Evolutionary conservation across 1,139 yeast species (phyloP).

Genomic region (Saccharomyces hybrid): DNA sequence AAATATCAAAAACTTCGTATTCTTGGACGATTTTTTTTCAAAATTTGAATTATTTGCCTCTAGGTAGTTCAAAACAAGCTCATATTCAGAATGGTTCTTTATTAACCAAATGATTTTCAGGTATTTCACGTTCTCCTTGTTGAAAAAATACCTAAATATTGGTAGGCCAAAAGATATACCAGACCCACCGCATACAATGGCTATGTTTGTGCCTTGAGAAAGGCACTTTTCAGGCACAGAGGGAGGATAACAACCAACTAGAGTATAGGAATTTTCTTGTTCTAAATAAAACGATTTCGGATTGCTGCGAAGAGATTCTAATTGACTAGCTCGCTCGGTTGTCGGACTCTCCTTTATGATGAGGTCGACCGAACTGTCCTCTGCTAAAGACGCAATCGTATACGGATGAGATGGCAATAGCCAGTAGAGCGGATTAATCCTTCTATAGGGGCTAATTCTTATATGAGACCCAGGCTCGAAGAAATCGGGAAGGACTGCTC

Average conservation of each 20-base stretch:
- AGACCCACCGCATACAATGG: slow-evolving; percentile 78
- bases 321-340: slow-evolving; percentile 1
- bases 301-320: slow-evolving; percentile 2
- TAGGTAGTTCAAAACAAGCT: slow-evolving; percentile 10
- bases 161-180: slow-evolving; percentile 80
- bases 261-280: slow-evolving; percentile 19
- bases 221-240: slow-evolving; percentile 24
- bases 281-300: slow-evolving; percentile 17
- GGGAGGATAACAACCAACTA: slow-evolving; percentile 17
- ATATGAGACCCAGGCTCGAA: slow-evolving; percentile 52
- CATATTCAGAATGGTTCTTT: slow-evolving; percentile 15
- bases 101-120: slow-evolving; percentile 27
- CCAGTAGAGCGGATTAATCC: slow-evolving; percentile 30
- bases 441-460: slow-evolving; percentile 37
- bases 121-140: slow-evolving; percentile 11
- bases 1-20: background rate
- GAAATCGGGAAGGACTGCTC: slow-evolving; percentile 23
- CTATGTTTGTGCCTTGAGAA: slow-evolving; percentile 42
- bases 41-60: background rate
- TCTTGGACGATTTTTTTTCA: background rate
- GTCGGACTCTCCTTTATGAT: slow-evolving; percentile 44
- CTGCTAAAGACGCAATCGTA: slow-evolving; percentile 68
- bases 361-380: slow-evolving; percentile 36
- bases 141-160: slow-evolving; percentile 38
- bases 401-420: slow-evolving; percentile 64